Percentiles rank a stretch among this genome's conserved stretches.
Conservation (phyloP, 495 filamentous ascomycete genomes). For the Bacidia gigantensis region DNA sequence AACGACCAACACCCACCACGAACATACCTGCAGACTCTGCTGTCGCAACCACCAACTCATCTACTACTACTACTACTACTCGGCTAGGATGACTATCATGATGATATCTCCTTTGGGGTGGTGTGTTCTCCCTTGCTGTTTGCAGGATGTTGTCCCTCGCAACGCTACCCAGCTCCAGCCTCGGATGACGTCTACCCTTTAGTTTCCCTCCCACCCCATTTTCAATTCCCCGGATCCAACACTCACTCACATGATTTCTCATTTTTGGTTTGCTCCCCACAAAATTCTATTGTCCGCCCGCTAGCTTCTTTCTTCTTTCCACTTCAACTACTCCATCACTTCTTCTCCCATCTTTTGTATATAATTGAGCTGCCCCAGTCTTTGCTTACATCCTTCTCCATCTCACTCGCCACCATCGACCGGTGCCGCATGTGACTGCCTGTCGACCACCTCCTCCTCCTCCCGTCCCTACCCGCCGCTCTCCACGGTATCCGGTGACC, state of each 20-base stretch:
- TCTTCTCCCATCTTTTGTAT: neutral
- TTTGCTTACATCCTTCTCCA: too few relatives aligned
- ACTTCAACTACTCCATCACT: neutral
- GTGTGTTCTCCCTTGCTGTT: too few relatives aligned
- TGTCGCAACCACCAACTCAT: neutral
- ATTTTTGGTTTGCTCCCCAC: too few relatives aligned
- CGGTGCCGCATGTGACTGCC: too few relatives aligned
- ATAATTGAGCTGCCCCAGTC: too few relatives aligned
- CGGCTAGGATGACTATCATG: neutral
- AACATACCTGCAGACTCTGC: neutral
- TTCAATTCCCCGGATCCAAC: neutral
- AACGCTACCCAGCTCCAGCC: neutral
- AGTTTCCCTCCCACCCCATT: too few relatives aligned
- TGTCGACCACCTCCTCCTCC: too few relatives aligned
- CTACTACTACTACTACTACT: neutral
- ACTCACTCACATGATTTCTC: neutral
- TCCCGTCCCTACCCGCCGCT: too few relatives aligned
- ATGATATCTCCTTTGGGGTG: neutral
- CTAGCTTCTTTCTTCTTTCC: neutral
- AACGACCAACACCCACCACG: neutral
- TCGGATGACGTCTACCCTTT: neutral
- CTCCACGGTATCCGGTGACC: too few relatives aligned
- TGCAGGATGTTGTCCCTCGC: too few relatives aligned
- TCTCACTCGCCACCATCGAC: too few relatives aligned
- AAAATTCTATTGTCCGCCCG: neutral